Conservation (phyloP, 495 filamentous ascomycete genomes). For the Xylaria palmicola region DNA sequence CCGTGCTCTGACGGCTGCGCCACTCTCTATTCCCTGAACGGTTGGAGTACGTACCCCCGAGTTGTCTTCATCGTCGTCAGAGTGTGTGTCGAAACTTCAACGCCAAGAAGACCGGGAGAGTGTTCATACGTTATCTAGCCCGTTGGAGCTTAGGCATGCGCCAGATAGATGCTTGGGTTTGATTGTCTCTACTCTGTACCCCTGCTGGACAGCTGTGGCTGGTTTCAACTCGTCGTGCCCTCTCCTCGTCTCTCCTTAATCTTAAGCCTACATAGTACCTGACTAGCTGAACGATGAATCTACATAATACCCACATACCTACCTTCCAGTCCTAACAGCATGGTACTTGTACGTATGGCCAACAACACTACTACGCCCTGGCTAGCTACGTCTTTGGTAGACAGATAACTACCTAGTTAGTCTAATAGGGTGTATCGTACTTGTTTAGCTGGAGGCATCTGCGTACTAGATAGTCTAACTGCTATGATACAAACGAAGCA, state of each 20-base stretch:
- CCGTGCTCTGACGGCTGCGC: constrained; percentile 4
- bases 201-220: neutral
- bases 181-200: neutral
- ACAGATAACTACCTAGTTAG: too few species aligned
- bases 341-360: too few species aligned
- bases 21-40: neutral
- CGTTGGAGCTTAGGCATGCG: neutral
- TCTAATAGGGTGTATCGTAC: neutral
- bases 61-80: neutral
- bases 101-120: neutral
- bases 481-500: too few species aligned
- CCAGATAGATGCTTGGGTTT: neutral
- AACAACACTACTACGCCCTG: too few species aligned
- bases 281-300: neutral
- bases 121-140: neutral
- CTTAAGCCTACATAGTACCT: neutral
- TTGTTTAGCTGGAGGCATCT: neutral
- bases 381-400: too few species aligned
- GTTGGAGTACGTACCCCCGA: neutral
- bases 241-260: neutral
- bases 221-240: neutral
- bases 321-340: too few species aligned
- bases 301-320: too few species aligned
- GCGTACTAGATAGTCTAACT: too few species aligned
- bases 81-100: neutral